Conservation (phyloP, 805 yeast genomes). For the Candida arabinofermentans region DNA sequence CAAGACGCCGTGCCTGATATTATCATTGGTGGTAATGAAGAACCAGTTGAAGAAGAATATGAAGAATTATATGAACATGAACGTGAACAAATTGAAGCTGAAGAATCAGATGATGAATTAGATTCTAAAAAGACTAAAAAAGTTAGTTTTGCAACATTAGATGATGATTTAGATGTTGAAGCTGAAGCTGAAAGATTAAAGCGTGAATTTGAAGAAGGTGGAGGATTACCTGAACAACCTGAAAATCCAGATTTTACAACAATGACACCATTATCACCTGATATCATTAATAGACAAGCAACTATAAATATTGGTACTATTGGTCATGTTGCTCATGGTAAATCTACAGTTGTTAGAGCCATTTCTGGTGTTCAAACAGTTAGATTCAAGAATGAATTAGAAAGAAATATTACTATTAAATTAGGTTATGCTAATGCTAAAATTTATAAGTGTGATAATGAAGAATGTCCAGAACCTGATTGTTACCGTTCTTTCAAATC, state of each 20-base stretch:
- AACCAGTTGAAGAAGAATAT: slow-evolving; percentile 35
- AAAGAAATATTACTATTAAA: slow-evolving; percentile 97
- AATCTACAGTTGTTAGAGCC: slow-evolving; percentile 96
- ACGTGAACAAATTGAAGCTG: slow-evolving; percentile 28
- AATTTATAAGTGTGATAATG: slow-evolving; percentile 87
- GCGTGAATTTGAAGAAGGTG: slow-evolving; percentile 94
- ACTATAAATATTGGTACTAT: slow-evolving; percentile 98
- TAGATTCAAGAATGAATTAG: slow-evolving; percentile 97
- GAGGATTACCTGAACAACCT: slow-evolving; percentile 97
- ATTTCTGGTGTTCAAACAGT: slow-evolving; percentile 99
- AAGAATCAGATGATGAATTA: slow-evolving; percentile 37
- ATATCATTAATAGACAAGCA: slow-evolving; percentile 97
- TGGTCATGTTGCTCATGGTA: slow-evolving; percentile 99
- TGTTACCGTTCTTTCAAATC: slow-evolving; percentile 93
- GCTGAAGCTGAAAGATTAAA: slow-evolving; percentile 70
- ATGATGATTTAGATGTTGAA: slow-evolving; percentile 47
- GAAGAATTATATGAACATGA: slow-evolving; percentile 31
- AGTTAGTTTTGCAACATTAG: slow-evolving; percentile 77
- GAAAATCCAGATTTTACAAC: slow-evolving; percentile 76
- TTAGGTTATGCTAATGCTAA: slow-evolving; percentile 99
- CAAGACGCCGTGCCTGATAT: slow-evolving; percentile 85
- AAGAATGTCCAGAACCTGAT: slow-evolving; percentile 86
- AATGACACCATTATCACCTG: slow-evolving; percentile 87
- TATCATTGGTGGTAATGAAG: slow-evolving; percentile 57
- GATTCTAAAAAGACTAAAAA: slow-evolving; percentile 53